These are phyloP conservation scores for Aureobasidium sp. DNA, from an alignment of 2,329 filamentous ascomycete species.

Conservation along the genomic window DNA sequence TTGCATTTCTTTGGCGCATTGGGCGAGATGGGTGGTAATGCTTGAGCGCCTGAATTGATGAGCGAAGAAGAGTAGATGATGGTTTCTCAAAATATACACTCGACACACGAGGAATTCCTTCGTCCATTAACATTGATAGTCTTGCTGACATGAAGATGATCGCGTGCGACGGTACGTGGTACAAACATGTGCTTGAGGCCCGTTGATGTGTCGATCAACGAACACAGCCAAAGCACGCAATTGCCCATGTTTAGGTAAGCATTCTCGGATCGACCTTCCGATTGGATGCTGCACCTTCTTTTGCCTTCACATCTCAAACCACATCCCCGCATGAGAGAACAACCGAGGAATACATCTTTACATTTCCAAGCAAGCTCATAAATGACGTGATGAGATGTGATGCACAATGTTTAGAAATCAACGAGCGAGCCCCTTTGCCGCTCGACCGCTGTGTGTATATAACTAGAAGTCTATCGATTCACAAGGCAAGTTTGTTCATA, in stretches of 20 bases:
- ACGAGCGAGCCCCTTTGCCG: not conserved
- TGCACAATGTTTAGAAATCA: constrained; percentile 9
- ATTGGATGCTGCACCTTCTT: not conserved
- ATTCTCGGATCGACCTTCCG: not conserved
- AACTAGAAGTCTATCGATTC: not conserved
- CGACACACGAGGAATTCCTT: not conserved
- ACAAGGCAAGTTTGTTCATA: not conserved
- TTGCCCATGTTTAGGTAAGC: not conserved
- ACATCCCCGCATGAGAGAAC: not conserved
- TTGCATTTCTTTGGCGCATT: constrained; percentile 7
- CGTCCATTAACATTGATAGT: not conserved
- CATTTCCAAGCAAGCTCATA: not conserved
- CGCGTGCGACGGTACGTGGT: not conserved
- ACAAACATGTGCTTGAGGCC: not conserved
- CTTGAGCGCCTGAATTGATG: not conserved
- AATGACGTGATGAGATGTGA: not conserved
- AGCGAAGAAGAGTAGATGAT: not conserved
- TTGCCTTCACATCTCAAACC: not conserved
- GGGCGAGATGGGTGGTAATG: not conserved
- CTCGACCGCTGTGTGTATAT: not conserved
- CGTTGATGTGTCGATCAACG: not conserved
- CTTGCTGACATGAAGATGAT: not conserved
- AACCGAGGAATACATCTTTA: not conserved
- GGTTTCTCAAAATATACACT: not conserved
- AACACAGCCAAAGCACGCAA: constrained; percentile 3